Percentiles rank a stretch among this genome's conserved stretches.
Conservation (phyloP, 2,329 filamentous ascomycete genomes). For the Microdochium nivale region DNA sequence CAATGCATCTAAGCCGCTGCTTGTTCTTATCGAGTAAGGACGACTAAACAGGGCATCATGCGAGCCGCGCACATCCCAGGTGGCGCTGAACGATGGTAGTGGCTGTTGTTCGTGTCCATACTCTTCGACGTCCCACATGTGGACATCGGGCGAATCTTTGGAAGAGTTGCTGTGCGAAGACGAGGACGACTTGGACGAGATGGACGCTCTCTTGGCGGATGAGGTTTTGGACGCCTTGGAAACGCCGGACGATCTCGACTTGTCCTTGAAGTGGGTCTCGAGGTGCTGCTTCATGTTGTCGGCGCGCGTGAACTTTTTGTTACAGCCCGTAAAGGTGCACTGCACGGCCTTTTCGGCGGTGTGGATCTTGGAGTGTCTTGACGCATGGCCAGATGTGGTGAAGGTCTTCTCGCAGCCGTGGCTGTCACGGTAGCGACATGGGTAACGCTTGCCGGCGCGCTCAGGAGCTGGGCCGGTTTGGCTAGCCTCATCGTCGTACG, state of each 20-base stretch:
- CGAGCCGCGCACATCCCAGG: conserved; percentile 39
- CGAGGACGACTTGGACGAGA: conserved; percentile 20
- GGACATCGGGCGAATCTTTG: conserved; percentile 17
- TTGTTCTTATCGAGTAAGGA: conserved; percentile 32
- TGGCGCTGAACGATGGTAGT: conserved; percentile 27
- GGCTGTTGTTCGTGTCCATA: conserved; percentile 22
- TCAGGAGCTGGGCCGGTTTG: conserved; percentile 32
- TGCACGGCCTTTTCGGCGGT: conserved; percentile 70
- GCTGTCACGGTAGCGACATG: conserved; percentile 63
- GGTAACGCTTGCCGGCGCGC: conserved; percentile 57
- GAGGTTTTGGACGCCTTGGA: conserved; percentile 22
- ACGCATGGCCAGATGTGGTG: conserved; percentile 79
- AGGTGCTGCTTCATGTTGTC: conserved; percentile 87
- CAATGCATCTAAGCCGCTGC: conserved; percentile 44
- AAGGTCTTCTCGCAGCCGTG: conserved; percentile 72
- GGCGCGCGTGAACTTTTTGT: conserved; percentile 72
- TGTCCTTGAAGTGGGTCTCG: conserved; percentile 64
- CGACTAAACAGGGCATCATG: conserved; percentile 35
- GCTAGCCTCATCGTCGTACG: conserved; percentile 42
- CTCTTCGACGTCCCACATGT: conserved; percentile 32
- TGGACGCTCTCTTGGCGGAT: conserved; percentile 19
- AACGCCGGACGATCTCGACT: conserved; percentile 33
- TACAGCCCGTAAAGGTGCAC: conserved; percentile 60
- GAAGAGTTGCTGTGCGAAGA: conserved; percentile 18
- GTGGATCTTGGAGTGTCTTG: conserved; percentile 77